Conservation (phyloP, 2,329 filamentous ascomycete species). For the Beauveria sp. region DNA sequence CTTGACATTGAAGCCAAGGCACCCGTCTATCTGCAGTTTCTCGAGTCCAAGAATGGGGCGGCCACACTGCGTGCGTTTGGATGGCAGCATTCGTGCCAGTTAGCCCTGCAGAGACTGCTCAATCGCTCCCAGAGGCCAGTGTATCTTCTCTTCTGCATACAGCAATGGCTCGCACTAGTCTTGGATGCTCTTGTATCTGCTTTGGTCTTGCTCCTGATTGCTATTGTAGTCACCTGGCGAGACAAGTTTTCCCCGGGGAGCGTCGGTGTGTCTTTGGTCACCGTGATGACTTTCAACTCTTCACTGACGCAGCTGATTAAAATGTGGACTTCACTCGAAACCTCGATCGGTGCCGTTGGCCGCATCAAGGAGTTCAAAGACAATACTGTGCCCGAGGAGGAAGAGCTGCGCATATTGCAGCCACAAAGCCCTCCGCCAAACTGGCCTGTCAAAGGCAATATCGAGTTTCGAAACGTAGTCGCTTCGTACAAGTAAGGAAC, state of each 20-base stretch:
- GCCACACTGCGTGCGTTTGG: conserved; percentile 28
- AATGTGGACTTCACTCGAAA: conserved; percentile 25
- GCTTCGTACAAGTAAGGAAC: conserved; percentile 15
- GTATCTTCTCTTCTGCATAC: conserved; percentile 39
- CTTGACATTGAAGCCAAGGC: conserved; percentile 25
- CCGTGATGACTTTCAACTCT: conserved; percentile 22
- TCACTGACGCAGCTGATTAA: conserved; percentile 24
- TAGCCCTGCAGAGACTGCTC: conserved; percentile 21
- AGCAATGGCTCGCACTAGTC: conserved; percentile 41
- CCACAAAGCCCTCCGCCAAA: conserved; percentile 11
- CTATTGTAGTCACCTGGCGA: conserved; percentile 30
- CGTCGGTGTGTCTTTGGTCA: conserved; percentile 21
- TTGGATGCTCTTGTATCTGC: conserved; percentile 37
- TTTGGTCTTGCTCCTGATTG: conserved; percentile 38
- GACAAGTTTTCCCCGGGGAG: conserved; percentile 20
- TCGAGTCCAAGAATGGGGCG: conserved; percentile 20
- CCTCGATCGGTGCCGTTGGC: conserved; percentile 19
- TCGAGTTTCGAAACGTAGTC: conserved; percentile 21
- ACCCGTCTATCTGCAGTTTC: conserved; percentile 21
- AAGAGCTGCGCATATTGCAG: conserved; percentile 11
- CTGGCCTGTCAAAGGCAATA: conserved; percentile 21
- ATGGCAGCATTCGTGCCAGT: conserved; percentile 17
- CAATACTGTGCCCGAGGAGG: conserved; percentile 18
- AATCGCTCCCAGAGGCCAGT: conserved; percentile 24
- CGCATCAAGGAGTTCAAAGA: conserved; percentile 21